Conservation (phyloP, 2,329 filamentous ascomycete genomes). For the Monilinia laxa region DNA sequence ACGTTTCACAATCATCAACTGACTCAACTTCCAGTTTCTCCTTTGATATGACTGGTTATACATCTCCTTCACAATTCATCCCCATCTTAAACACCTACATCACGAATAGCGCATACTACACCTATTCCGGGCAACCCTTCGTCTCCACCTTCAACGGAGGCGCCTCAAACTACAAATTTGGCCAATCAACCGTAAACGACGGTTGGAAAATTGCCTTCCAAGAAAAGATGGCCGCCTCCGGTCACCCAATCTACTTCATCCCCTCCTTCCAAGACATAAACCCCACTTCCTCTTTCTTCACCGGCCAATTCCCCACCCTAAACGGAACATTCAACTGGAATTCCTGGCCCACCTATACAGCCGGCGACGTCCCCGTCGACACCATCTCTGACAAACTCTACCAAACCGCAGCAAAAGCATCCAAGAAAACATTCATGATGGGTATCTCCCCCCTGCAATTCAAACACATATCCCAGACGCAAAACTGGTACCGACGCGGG, state of each 20-base stretch:
- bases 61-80: conserved; percentile 24
- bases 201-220: too few relatives aligned
- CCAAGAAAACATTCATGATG: too few relatives aligned
- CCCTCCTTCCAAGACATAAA: too few relatives aligned
- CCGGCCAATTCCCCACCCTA: conserved; percentile 19
- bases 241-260: too few relatives aligned
- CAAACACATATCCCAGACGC: too few relatives aligned
- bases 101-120: conserved; percentile 25
- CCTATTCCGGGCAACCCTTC: conserved; percentile 26
- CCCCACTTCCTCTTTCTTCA: too few relatives aligned
- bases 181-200: too few relatives aligned
- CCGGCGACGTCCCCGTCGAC: conserved; percentile 24
- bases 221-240: too few relatives aligned
- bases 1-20: too few relatives aligned
- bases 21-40: conserved; percentile 23
- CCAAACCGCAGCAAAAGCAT: too few relatives aligned
- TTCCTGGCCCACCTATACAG: conserved; percentile 26
- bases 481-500: too few relatives aligned
- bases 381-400: conserved; percentile 39
- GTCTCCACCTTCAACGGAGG: conserved; percentile 31
- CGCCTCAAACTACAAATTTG: conserved; percentile 21
- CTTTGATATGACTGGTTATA: conserved; percentile 29
- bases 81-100: conserved; percentile 22
- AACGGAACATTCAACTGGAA: conserved; percentile 30
- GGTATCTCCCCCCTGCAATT: too few relatives aligned